Base-by-base conservation (phyloP, 2,329 filamentous ascomycete species). In the Biscogniauxia marginata region DNA sequence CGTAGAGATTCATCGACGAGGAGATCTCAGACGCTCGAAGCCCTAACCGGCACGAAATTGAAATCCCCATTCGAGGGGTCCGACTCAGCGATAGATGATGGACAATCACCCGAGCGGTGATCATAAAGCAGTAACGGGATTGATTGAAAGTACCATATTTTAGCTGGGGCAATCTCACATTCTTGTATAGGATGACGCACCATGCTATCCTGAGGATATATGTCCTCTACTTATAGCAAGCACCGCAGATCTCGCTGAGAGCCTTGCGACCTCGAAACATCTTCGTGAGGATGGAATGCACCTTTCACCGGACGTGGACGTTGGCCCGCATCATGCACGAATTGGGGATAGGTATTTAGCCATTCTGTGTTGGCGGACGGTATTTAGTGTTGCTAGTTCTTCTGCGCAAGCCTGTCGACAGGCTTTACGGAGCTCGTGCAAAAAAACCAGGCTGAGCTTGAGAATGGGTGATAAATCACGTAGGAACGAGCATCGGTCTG, bases 1-100 rank as follows among this genome's bases (percentile, higher is more conserved):
- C 77, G 75, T 51, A 70, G 65, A 54, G 77, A 78, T 46, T 67
- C 70, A 1, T 61, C 60, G 19, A 66, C 66, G n/a, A 64, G 70
- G 45, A 62, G 65, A 16, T 67, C 67, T 4, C 73, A 77, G 24
- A 67, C 68, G 16, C 70, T 77, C 47, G 75, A 79, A 58, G 72
- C 70, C n/a, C 59, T 77, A 3, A 70, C 72, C 2, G 73, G 76
- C 54, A 69, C 69, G n/a, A 74, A 67, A 53, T 50, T 73, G 57
- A 69, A 72, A 52, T 69, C 69, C 18, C 58, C 65, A 7, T 34
- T 51, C 20, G 52, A 60, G 46, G 62, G 65, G 25, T 52, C 54
- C 4, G 62, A 63, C 16, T 45, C 53, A 8, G 54, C 57, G 4
- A 61, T 54, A n/a, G 66, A 60, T 49, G 61, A 61, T 49, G 54